phyloP scores from a whole-genome alignment of 78 protist genomes.

The Dictyostelium firmibasis region DNA sequence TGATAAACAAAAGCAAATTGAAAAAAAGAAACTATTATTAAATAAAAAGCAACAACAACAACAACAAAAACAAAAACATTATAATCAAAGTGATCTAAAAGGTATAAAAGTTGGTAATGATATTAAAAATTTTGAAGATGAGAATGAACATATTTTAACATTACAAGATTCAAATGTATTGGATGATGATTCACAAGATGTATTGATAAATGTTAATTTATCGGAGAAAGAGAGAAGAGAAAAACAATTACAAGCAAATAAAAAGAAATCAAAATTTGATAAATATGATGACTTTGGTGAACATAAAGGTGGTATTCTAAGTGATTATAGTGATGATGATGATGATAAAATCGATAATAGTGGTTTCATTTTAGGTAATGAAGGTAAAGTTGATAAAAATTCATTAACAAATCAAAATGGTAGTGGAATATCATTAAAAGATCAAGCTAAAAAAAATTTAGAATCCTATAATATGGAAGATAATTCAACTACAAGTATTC shows the following conservation, averaged over 20 bases:
- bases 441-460: slow-evolving; percentile 36
- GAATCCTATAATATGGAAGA: slow-evolving; percentile 11
- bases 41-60: not conserved
- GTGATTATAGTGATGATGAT: slow-evolving; percentile 23
- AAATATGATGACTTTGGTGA: slow-evolving; percentile 42
- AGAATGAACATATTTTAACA: slow-evolving; percentile 39
- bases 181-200: slow-evolving; percentile 29
- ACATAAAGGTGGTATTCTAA: not conserved
- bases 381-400: not conserved
- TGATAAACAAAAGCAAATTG: not conserved
- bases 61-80: not conserved
- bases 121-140: slow-evolving; percentile 37
- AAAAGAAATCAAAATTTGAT: slow-evolving; percentile 48
- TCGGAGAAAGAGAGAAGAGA: slow-evolving; percentile 42
- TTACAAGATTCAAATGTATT: slow-evolving; percentile 59
- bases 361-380: not conserved
- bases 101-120: slow-evolving; percentile 53
- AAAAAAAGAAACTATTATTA: not conserved
- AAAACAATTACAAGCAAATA: not conserved
- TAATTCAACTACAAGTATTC: not conserved
- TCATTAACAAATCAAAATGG: not conserved
- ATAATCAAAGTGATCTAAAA: not conserved
- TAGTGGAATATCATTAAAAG: not conserved
- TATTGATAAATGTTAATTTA: slow-evolving; percentile 1
- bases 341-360: not conserved